Evolutionary conservation across 1,284 basidiomycete species (phyloP).

Genomic region (Somion occarium): DNA sequence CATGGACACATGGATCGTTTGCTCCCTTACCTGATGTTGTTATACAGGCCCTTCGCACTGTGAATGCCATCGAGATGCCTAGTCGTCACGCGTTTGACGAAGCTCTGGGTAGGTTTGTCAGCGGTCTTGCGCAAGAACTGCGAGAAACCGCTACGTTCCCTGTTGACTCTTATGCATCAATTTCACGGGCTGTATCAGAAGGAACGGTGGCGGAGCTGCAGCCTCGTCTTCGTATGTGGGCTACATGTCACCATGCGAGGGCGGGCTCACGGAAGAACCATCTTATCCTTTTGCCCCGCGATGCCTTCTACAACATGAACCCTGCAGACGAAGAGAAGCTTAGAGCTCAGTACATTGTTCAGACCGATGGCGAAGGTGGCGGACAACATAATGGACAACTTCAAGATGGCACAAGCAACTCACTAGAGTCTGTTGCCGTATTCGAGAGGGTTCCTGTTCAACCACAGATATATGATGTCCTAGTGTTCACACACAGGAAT

Average conservation of each 20-base stretch:
- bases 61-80: slow-evolving; percentile 58
- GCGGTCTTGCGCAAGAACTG: slow-evolving; percentile 48
- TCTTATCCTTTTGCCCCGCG: slow-evolving; percentile 57
- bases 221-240: slow-evolving; percentile 49
- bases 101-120: slow-evolving; percentile 43
- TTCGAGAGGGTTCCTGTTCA: slow-evolving; percentile 65
- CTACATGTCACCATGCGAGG: slow-evolving; percentile 52
- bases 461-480: slow-evolving; percentile 61
- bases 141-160: slow-evolving; percentile 56
- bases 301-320: slow-evolving; percentile 48
- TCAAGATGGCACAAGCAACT: slow-evolving; percentile 22
- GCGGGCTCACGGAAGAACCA: slow-evolving; percentile 54
- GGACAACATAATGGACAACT: slow-evolving; percentile 20
- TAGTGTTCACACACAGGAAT: slow-evolving; percentile 59
- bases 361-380: slow-evolving; percentile 33
- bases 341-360: slow-evolving; percentile 37
- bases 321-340: slow-evolving; percentile 43
- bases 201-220: slow-evolving; percentile 35
- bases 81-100: slow-evolving; percentile 48
- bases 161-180: slow-evolving; percentile 46
- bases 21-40: slow-evolving; percentile 53
- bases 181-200: slow-evolving; percentile 43
- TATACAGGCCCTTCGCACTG: slow-evolving; percentile 38
- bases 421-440: slow-evolving; percentile 33
- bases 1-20: slow-evolving; percentile 55